A percentile compares a stretch with the other conserved stretches of the same genome.
phyloP scores from a whole-genome alignment of 2,329 filamentous ascomycete genomes.

The Alternaria sp. region DNA sequence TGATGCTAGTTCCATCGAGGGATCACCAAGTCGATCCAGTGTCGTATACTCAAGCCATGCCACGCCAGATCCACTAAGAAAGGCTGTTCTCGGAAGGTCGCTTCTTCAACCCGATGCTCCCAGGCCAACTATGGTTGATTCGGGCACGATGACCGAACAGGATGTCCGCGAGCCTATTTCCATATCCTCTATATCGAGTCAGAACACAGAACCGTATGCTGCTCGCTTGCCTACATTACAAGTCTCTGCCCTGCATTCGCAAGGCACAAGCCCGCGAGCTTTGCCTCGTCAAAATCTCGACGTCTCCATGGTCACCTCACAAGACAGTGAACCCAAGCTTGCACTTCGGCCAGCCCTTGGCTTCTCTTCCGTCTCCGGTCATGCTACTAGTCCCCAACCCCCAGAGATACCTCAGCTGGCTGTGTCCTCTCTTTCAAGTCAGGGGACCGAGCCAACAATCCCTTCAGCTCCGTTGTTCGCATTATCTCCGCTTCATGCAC shows the following conservation, averaged over 20 bases:
- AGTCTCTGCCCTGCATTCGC: conserved; percentile 37
- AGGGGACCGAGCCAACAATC: conserved; percentile 32
- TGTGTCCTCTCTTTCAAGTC: conserved; percentile 25
- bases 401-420: conserved; percentile 23
- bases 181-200: conserved; percentile 38
- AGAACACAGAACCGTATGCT: conserved; percentile 35
- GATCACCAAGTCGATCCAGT: conserved; percentile 45
- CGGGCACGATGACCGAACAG: conserved; percentile 68
- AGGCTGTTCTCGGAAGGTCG: conserved; percentile 27
- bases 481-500: conserved; percentile 30
- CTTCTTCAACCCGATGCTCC: conserved; percentile 28
- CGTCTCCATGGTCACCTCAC: conserved; percentile 31
- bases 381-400: conserved; percentile 30
- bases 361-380: conserved; percentile 36
- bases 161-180: conserved; percentile 53
- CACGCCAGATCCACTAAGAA: conserved; percentile 37
- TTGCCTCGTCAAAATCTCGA: conserved; percentile 20
- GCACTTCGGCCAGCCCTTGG: conserved; percentile 22
- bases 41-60: conserved; percentile 41
- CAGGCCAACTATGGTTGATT: conserved; percentile 62
- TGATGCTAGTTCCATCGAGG: conserved; percentile 45
- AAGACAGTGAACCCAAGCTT: conserved; percentile 30
- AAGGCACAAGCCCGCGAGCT: conserved; percentile 34
- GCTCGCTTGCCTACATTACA: conserved; percentile 20
- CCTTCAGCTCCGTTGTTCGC: conserved; percentile 17